Percentiles rank a stretch among this genome's conserved stretches.
Evolutionary conservation across 768 basidiomycete species (phyloP).

Genomic region (Boletellus emodensis): DNA sequence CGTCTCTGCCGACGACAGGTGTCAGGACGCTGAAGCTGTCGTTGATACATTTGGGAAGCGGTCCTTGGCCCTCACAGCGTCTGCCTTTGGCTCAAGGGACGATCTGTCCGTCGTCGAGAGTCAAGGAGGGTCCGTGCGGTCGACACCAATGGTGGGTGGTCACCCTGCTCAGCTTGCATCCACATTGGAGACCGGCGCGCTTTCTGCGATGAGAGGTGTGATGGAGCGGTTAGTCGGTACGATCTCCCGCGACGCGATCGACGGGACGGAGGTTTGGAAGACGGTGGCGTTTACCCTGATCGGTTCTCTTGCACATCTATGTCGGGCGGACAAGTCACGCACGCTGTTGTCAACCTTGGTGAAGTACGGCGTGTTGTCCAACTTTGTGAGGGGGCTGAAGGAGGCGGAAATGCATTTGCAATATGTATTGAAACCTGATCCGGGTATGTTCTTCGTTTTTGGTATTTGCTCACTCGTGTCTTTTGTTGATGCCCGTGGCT

Average conservation of each 20-base stretch:
- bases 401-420: constrained; percentile 75
- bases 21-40: constrained; percentile 9
- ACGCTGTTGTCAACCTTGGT: constrained; percentile 53
- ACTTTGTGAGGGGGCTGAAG: constrained; percentile 81
- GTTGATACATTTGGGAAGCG: constrained; percentile 23
- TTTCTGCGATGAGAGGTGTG: constrained; percentile 60
- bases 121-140: constrained; percentile 26
- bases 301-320: constrained; percentile 74
- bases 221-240: constrained; percentile 71
- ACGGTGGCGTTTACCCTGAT: constrained; percentile 91
- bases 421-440: constrained; percentile 81
- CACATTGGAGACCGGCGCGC: constrained; percentile 56
- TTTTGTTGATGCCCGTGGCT: not conserved
- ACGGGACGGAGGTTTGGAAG: constrained; percentile 96
- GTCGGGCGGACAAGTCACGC: constrained; percentile 65
- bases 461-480: not conserved
- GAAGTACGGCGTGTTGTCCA: constrained; percentile 72
- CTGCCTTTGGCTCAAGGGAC: constrained; percentile 36
- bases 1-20: constrained; percentile 24
- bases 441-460: constrained; percentile 51
- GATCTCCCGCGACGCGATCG: constrained; percentile 87
- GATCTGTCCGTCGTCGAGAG: constrained; percentile 39
- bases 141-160: constrained; percentile 16
- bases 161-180: constrained; percentile 17
- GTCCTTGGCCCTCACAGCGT: constrained; percentile 31